Conservation (phyloP, 2,329 filamentous ascomycete genomes). For the Penicillium brasilianum region DNA sequence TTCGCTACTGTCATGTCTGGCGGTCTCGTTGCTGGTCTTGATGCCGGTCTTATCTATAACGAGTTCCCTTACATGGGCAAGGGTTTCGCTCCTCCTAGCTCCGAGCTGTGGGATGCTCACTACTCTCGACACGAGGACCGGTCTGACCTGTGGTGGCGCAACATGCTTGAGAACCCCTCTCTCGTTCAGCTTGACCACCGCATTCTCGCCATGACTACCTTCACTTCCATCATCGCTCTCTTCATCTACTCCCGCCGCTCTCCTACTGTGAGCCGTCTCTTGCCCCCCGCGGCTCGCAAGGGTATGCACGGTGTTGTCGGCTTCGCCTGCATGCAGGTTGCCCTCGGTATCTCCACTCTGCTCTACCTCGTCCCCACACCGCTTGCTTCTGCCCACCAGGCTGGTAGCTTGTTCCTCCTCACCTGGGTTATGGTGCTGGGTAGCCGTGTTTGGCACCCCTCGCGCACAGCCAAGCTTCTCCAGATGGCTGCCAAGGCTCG, state of each 20-base stretch:
- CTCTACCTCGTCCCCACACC: constrained; percentile 92
- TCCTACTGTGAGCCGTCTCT: constrained; percentile 62
- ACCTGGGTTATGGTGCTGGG: constrained; percentile 81
- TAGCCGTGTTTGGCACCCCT: constrained; percentile 76
- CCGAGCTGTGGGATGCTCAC: constrained; percentile 83
- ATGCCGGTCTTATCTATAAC: constrained; percentile 97
- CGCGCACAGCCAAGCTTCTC: constrained; percentile 65
- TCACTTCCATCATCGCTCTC: constrained; percentile 77
- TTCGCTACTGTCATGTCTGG: constrained; percentile 94
- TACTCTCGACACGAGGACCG: constrained; percentile 80
- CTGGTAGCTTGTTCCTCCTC: constrained; percentile 81
- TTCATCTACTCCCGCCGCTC: constrained; percentile 79
- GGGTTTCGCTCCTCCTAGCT: constrained; percentile 77
- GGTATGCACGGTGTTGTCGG: constrained; percentile 81
- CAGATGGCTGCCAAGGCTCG: constrained; percentile 49
- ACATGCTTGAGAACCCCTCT: constrained; percentile 95
- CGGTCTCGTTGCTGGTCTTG: constrained; percentile 88
- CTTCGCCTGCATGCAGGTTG: constrained; percentile 79
- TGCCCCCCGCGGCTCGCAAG: constrained; percentile 65
- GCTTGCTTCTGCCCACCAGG: constrained; percentile 89
- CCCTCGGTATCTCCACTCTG: constrained; percentile 85
- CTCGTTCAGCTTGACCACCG: constrained; percentile 96
- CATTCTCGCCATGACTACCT: constrained; percentile 86
- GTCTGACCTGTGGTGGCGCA: constrained; percentile 92
- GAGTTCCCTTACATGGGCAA: constrained; percentile 96